These are phyloP conservation scores for Trichoderma atrobrunneum DNA, from an alignment of 2,329 filamentous ascomycete species.

Conservation along the genomic window DNA sequence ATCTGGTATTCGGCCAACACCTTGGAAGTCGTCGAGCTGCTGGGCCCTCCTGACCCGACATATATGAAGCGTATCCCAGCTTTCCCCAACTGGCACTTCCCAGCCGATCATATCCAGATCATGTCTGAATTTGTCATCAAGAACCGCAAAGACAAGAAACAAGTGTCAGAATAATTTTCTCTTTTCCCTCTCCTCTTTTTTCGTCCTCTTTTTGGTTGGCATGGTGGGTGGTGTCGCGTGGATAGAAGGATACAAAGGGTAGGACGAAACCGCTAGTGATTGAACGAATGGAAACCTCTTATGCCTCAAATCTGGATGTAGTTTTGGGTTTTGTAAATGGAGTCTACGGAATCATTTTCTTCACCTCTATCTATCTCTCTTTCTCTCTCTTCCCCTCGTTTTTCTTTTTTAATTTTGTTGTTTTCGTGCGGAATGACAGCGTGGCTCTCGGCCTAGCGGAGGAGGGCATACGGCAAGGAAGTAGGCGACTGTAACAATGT, in stretches of 20 bases:
- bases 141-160: constrained; percentile 77
- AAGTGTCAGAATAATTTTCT: constrained; percentile 50
- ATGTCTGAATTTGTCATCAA: constrained; percentile 89
- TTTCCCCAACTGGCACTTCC: constrained; percentile 93
- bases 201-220: constrained; percentile 29
- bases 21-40: constrained; percentile 76
- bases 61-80: constrained; percentile 85
- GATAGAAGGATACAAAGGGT: constrained; percentile 25
- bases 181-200: background rate
- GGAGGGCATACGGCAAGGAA: background rate
- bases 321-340: constrained; percentile 41
- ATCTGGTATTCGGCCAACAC: constrained; percentile 96
- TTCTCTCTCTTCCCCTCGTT: background rate
- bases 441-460: background rate
- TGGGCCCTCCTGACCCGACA: constrained; percentile 81
- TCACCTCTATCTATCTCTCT: background rate
- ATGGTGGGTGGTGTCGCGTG: constrained; percentile 30
- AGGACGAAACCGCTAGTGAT: constrained; percentile 17
- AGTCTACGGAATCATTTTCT: constrained; percentile 34
- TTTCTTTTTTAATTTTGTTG: background rate
- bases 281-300: constrained; percentile 20
- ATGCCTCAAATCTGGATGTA: constrained; percentile 38
- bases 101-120: constrained; percentile 86
- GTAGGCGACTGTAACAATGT: constrained; percentile 1
- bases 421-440: background rate